Evolutionary conservation across 768 basidiomycete genomes (phyloP), one percentile per base, ranked within the genome.

Genomic region (Mycena vulgaris): DNA sequence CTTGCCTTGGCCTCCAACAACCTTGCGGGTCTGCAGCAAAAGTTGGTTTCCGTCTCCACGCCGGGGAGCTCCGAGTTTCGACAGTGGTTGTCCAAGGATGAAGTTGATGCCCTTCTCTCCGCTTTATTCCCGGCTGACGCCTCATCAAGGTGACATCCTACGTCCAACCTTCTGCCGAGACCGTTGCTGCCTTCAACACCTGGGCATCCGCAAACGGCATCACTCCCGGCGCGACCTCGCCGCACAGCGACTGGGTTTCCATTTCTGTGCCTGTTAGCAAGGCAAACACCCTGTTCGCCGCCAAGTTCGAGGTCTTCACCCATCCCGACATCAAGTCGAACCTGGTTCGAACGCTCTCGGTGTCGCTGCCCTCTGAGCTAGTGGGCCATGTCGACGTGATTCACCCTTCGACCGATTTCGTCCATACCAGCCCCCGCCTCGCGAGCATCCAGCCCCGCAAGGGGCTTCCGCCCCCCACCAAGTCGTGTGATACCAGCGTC

Each of bases 271-370:
- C 66, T 39, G 59, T 68, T 23, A 28, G 25, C 48, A 40, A 61
- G 51, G 66, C 66, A 59, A 61, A 68, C 66, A 61, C 35, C 35
- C 66, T 68, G 19, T 68, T 68, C 42, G 65, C 47, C 47, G 65
- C 65, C 55, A 49, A 66, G 37, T 66, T 66, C 65, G 65, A 66
- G 47, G 37, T 59, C 49, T 68, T 60, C 58, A 68, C 58, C 49
- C 58, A 68, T 40, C 57, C 66, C 39, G 37, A 40, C 40, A 39
- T 53, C 39, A 52, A 52, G 27, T 47, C 58, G 33, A 47, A 42
- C 63, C 39, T 65, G 30, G 37, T 56, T 23, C 63, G 63, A 31
- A 65, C 63, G 52, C 63, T 65, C 52, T 65, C 63, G 31, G 52
- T 65, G 25, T 68, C 66, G 37, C 58, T 68, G 49, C 66, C 66